phyloP scores from a whole-genome alignment of 225 moss, liverwort and hornwort genomes.

The Climacium dendroides region DNA sequence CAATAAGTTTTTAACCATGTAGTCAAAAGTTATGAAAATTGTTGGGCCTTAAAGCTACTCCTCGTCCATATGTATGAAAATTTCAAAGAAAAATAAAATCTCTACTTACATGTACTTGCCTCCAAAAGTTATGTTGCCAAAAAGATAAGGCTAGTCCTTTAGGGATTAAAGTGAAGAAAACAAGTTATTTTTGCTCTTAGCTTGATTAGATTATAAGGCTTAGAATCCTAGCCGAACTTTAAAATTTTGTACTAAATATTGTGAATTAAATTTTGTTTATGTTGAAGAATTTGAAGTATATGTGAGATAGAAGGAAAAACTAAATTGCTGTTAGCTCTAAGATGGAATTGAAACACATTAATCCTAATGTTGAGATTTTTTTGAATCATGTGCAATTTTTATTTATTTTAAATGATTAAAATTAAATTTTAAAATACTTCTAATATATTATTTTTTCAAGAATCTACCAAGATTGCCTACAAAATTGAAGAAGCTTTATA shows the following conservation, averaged over 20 bases:
- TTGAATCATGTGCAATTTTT: not conserved
- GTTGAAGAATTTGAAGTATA: too few relatives aligned
- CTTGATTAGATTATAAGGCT: fast-evolving
- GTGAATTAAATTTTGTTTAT: too few relatives aligned
- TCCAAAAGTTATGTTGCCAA: too few relatives aligned
- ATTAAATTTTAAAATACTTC: fast-evolving
- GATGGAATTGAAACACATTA: not conserved
- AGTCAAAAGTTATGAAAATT: too few relatives aligned
- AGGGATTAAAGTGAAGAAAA: too few relatives aligned
- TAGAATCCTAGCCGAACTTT: not conserved
- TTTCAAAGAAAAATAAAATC: too few relatives aligned
- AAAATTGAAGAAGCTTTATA: not conserved
- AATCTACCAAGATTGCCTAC: not conserved
- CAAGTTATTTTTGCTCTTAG: fast-evolving
- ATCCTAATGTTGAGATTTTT: fast-evolving
- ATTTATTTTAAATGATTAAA: not conserved
- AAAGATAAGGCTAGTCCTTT: too few relatives aligned
- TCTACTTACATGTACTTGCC: too few relatives aligned
- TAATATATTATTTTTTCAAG: not conserved
- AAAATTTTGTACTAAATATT: not conserved
- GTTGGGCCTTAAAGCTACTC: too few relatives aligned
- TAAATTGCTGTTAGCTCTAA: not conserved
- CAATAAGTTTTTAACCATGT: too few relatives aligned
- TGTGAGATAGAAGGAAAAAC: not conserved
- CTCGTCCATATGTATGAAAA: too few relatives aligned